phyloP scores from a whole-genome alignment of 495 filamentous ascomycete genomes.

The Elasticomyces elasticus region DNA sequence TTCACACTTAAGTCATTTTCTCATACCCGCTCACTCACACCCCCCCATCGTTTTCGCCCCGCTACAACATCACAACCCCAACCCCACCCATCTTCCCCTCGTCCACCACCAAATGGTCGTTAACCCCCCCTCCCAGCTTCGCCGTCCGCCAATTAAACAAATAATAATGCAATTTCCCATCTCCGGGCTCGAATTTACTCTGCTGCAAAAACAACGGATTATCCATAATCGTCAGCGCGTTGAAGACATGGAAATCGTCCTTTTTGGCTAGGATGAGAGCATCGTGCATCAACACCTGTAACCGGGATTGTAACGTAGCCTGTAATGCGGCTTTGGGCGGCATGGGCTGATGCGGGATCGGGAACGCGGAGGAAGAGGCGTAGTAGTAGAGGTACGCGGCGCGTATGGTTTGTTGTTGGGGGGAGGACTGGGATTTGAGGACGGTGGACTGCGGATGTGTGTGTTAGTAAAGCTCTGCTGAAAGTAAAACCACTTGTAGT shows the following conservation, averaged over 20 bases:
- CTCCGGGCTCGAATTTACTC: slow-evolving; percentile 86
- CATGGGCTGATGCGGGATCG: not conserved
- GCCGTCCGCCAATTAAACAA: slow-evolving; percentile 90
- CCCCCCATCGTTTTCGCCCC: not conserved
- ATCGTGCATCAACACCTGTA: slow-evolving; percentile 72
- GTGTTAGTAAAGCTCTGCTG: not conserved
- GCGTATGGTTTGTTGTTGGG: slow-evolving; percentile 57
- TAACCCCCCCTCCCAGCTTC: slow-evolving; percentile 71
- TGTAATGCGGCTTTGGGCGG: slow-evolving; percentile 42
- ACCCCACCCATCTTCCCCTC: slow-evolving; percentile 69
- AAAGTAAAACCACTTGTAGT: no score
- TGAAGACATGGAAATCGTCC: slow-evolving; percentile 89
- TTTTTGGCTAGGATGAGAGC: slow-evolving; percentile 79
- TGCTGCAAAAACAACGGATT: slow-evolving; percentile 86
- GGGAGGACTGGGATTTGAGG: slow-evolving; percentile 49
- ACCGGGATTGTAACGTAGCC: slow-evolving; percentile 35
- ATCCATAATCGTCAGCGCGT: slow-evolving; percentile 84
- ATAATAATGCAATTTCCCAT: slow-evolving; percentile 91
- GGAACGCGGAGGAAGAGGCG: slow-evolving; percentile 71
- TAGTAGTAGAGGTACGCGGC: slow-evolving; percentile 97
- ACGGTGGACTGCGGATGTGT: slow-evolving; percentile 51
- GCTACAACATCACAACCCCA: slow-evolving; percentile 73
- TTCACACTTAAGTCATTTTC: not conserved
- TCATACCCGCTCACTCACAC: not conserved
- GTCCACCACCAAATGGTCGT: slow-evolving; percentile 64